Evolutionary conservation across 2,329 filamentous ascomycete genomes (phyloP).

Genomic region (Curvularia spicifera): DNA sequence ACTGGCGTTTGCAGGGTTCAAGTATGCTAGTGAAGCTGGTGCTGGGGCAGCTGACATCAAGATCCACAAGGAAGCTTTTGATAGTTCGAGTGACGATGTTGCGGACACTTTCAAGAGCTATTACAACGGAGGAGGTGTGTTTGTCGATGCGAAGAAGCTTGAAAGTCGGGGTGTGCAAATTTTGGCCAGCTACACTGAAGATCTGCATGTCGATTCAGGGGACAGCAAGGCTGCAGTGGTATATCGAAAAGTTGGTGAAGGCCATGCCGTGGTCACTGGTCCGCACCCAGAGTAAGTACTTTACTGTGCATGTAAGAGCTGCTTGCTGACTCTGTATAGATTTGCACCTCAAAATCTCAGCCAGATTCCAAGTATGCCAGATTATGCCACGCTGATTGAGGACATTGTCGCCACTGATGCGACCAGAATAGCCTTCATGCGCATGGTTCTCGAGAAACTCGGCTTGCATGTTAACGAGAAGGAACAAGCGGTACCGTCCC

Average conservation of each 20-base stretch:
- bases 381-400: slow-evolving; percentile 73
- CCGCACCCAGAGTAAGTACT: slow-evolving; percentile 85
- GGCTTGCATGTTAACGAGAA: slow-evolving; percentile 79
- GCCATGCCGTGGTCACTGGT: slow-evolving; percentile 79
- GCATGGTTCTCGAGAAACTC: slow-evolving; percentile 78
- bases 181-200: slow-evolving; percentile 78
- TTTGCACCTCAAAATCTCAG: slow-evolving; percentile 82
- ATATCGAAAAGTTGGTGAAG: slow-evolving; percentile 81
- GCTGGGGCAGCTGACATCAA: slow-evolving; percentile 74
- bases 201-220: slow-evolving; percentile 77
- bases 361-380: slow-evolving; percentile 68
- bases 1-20: slow-evolving; percentile 85
- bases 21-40: slow-evolving; percentile 86
- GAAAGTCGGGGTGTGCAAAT: slow-evolving; percentile 74
- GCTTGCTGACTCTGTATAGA: slow-evolving; percentile 55
- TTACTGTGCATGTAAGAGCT: not conserved
- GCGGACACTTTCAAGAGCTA: slow-evolving; percentile 75
- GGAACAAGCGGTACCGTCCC: slow-evolving; percentile 72
- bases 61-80: slow-evolving; percentile 67
- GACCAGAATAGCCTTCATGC: slow-evolving; percentile 75
- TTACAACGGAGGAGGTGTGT: slow-evolving; percentile 94
- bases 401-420: slow-evolving; percentile 72
- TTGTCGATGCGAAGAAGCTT: slow-evolving; percentile 75
- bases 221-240: slow-evolving; percentile 78
- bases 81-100: slow-evolving; percentile 54